Conservation (phyloP, 2,329 filamentous ascomycete genomes). For the Colletotrichum spinosum region DNA sequence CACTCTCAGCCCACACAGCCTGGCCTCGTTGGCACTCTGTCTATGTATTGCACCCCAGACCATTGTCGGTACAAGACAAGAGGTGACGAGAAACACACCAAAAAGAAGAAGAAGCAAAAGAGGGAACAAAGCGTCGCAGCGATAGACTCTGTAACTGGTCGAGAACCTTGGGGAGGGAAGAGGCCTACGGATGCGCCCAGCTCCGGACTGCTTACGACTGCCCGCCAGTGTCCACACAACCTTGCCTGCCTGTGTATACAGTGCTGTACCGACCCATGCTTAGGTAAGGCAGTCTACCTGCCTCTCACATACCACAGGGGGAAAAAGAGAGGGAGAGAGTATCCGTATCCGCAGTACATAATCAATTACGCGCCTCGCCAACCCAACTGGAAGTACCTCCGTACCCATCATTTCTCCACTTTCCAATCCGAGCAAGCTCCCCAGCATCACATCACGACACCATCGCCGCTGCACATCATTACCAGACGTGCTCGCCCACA, state of each 20-base stretch:
- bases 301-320: too few species aligned
- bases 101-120: too few species aligned
- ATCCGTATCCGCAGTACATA: too few species aligned
- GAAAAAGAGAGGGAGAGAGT: too few species aligned
- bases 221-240: background rate
- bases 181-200: conserved; percentile 25
- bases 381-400: background rate
- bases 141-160: conserved; percentile 28
- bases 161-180: conserved; percentile 36
- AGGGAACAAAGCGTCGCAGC: too few species aligned
- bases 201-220: conserved; percentile 33
- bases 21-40: background rate
- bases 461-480: conserved; percentile 32
- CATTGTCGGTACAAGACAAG: too few species aligned
- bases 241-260: too few species aligned
- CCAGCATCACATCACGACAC: conserved; percentile 13
- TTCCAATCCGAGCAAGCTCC: background rate
- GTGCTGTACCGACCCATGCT: too few species aligned
- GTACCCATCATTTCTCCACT: conserved; percentile 1
- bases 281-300: too few species aligned
- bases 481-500: conserved; percentile 4
- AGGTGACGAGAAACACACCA: too few species aligned
- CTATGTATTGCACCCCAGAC: background rate
- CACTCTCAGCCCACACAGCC: conserved; percentile 26
- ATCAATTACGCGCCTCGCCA: background rate